Evolutionary conservation across 75 land plant species (phyloP).

Genomic region (Isoetes taiwanensis): DNA sequence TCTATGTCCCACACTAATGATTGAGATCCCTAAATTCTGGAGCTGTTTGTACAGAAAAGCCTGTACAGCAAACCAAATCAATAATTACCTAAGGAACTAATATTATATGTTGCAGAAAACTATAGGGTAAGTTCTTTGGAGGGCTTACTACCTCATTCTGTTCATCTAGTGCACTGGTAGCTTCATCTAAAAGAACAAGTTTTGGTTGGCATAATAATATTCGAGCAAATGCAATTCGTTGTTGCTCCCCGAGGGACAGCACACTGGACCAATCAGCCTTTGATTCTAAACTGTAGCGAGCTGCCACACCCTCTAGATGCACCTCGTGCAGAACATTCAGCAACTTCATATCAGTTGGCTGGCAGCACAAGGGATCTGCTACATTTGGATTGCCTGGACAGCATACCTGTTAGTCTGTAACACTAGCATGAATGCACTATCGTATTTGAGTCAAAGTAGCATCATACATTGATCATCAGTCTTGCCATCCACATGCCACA

Average conservation of each 20-base stretch:
- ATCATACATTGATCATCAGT: background rate
- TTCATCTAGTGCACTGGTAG: conserved; percentile 36
- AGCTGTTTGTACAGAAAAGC: conserved; percentile 53
- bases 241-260: conserved; percentile 35
- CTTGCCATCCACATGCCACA: background rate
- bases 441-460: background rate
- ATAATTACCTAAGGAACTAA: too few relatives aligned
- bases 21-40: conserved; percentile 59
- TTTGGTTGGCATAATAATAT: conserved; percentile 27
- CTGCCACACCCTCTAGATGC: too few relatives aligned
- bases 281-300: conserved; percentile 26
- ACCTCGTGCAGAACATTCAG: background rate
- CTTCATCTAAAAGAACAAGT: conserved; percentile 36
- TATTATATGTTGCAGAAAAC: too few relatives aligned
- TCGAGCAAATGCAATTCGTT: conserved; percentile 36
- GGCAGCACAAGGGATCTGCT: background rate
- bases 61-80: too few relatives aligned
- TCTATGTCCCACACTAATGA: conserved; percentile 76
- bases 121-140: too few relatives aligned
- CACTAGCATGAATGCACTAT: background rate
- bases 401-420: background rate
- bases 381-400: too few relatives aligned
- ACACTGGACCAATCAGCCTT: conserved; percentile 29
- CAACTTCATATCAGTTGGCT: conserved; percentile 1
- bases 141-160: conserved; percentile 22